Evolutionary conservation across 257 asterid species (phyloP).

Genomic region (Nicotiana obtusifolia): DNA sequence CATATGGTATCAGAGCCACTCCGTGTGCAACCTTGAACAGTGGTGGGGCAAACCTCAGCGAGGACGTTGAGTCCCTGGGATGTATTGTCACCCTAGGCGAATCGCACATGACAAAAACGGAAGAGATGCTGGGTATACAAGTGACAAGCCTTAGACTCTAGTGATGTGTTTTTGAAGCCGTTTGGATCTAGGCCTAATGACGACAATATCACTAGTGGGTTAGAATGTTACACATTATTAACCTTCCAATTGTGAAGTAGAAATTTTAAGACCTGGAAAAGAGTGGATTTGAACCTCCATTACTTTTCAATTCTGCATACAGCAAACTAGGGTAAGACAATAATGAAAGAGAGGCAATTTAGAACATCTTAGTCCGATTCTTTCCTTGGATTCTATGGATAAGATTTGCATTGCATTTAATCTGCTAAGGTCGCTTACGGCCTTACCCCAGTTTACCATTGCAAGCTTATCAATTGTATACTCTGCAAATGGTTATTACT

Average conservation of each 20-base stretch:
- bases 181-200: no score
- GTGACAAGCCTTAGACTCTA: no score
- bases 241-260: background rate
- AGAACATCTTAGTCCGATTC: background rate
- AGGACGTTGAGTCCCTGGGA: no score
- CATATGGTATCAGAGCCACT: no score
- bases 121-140: no score
- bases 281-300: background rate
- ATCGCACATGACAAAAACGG: no score
- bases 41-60: no score
- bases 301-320: background rate
- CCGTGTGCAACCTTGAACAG: no score
- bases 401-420: constrained; percentile 1
- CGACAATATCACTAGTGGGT: no score
- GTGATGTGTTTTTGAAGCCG: no score
- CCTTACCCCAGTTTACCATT: background rate
- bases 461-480: background rate
- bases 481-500: background rate
- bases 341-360: background rate
- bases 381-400: background rate
- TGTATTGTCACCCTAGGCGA: no score
- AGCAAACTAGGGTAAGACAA: background rate
- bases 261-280: background rate
- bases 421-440: background rate
- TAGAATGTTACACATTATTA: background rate